Evolutionary conservation across 768 basidiomycete species (phyloP).

Genomic region (Suillus alpinus): DNA sequence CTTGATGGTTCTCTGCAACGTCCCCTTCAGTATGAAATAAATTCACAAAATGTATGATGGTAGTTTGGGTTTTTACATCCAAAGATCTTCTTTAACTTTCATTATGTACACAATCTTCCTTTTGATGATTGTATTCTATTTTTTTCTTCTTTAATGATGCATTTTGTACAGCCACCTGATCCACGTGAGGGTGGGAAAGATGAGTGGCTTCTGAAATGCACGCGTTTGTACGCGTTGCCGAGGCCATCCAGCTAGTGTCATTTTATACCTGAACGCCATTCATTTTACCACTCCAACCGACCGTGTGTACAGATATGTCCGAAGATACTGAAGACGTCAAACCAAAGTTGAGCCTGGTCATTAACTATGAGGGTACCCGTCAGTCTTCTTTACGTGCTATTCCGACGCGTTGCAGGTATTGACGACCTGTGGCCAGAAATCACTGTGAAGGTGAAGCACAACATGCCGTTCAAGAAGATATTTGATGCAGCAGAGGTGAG

Average conservation of each 20-base stretch:
- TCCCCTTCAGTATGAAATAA: too few species aligned
- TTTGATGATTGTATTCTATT: too few species aligned
- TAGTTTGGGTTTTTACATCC: too few species aligned
- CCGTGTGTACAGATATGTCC: conserved; percentile 18
- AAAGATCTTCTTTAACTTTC: too few species aligned
- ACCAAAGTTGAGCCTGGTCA: conserved; percentile 64
- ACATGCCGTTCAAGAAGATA: conserved; percentile 63
- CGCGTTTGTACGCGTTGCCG: conserved; percentile 17
- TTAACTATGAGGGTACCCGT: conserved; percentile 57
- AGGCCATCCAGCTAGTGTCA: neutral
- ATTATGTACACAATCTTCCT: too few species aligned
- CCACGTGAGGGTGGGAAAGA: conserved; percentile 3
- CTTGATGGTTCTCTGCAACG: too few species aligned
- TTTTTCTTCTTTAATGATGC: too few species aligned
- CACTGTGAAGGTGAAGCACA: conserved; percentile 63
- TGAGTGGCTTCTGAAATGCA: conserved; percentile 1
- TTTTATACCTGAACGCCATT: neutral
- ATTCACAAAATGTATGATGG: too few species aligned
- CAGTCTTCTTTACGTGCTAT: conserved; percentile 14
- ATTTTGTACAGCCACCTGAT: too few species aligned
- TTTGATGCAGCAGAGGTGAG: conserved; percentile 67
- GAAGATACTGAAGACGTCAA: conserved; percentile 52
- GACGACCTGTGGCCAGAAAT: conserved; percentile 40
- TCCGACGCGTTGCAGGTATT: conserved; percentile 6
- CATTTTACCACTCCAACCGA: conserved; percentile 1